These are phyloP conservation scores for Suillus fuscotomentosus DNA, from an alignment of 768 basidiomycete genomes.

Conservation along the genomic window DNA sequence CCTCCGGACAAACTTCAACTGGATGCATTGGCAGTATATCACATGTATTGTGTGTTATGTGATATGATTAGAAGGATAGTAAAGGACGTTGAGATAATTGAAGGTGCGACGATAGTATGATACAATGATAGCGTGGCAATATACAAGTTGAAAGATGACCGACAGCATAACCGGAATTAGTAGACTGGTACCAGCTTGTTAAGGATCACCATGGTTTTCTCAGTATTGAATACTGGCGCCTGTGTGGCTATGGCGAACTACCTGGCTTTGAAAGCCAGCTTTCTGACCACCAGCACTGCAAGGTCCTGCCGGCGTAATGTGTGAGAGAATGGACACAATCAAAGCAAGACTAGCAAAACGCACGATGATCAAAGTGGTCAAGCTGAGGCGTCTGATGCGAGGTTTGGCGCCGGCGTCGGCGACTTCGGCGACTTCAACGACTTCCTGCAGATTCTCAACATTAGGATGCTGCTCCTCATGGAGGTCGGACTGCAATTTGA, in stretches of 20 bases:
- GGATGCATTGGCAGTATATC: background rate
- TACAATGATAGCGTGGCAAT: background rate
- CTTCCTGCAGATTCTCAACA: slow-evolving; percentile 4
- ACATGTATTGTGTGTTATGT: background rate
- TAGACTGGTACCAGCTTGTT: background rate
- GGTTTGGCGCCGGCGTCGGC: background rate
- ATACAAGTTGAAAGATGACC: background rate
- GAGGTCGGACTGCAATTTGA: background rate
- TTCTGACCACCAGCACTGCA: slow-evolving; percentile 15
- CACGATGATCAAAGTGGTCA: slow-evolving; percentile 23
- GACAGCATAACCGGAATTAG: background rate
- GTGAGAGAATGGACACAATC: slow-evolving; percentile 1
- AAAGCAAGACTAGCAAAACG: slow-evolving; percentile 5
- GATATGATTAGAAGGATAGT: background rate
- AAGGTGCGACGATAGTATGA: background rate
- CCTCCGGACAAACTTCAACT: background rate
- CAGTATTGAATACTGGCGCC: background rate
- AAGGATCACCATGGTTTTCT: background rate
- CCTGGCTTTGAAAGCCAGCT: background rate
- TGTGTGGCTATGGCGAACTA: background rate
- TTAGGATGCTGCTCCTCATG: slow-evolving; percentile 13
- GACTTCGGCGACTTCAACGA: slow-evolving; percentile 7
- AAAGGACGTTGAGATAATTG: background rate
- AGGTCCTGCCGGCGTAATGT: slow-evolving; percentile 20
- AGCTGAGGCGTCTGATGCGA: slow-evolving; percentile 14